Base-by-base conservation (phyloP, 192 early-diverging fungal species). In the Gaertneriomyces sp. region DNA sequence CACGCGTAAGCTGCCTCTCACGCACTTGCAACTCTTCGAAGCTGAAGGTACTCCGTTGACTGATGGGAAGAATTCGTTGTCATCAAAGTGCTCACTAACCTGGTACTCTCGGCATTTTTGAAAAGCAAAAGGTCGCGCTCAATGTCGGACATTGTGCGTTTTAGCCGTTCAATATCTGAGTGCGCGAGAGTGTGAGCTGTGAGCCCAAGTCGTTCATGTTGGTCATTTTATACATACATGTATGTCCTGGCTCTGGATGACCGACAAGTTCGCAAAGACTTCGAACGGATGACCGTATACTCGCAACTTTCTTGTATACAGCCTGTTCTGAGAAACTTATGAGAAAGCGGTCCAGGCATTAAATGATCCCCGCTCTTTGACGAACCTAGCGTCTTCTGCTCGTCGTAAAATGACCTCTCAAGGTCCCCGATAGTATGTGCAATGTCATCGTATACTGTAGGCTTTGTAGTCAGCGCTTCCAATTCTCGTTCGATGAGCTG, bases 1-100 rank as follows among this genome's bases (percentile, higher is more conserved):
- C 62, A n/a, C 17, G 16, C n/a, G 47, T 53, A 6, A 64, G 62
- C 51, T 52, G 50, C n/a, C 53, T 64, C 53, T 64, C 49, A 10
- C 53, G 62, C 12, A n/a, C 49, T 2, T 41, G 16, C 4, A 64
- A 41, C 17, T 19, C 20, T 40, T 64, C 17, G 51, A 53, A 46
- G 47, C 62, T 64, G 47, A 4, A 42, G 0, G 4, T 14, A n/a
- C 38, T 6, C 25, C 0, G 51, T 11, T 53, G 50, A 8, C 14
- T 9, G 16, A 53, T 42, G 4, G 49, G 49, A n/a, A 0, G 20
- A 17, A 6, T 51, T 0, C 6, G 49, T 51, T 51, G 3, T 4
- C n/a, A 6, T 20, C n/a, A 51, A 0, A 51, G 20, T 17, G 55
- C 14, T 20, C 5, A 14, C 55, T 11, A 39, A 64, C 62, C 7